Base-by-base conservation (phyloP, 805 yeast species). In the Kodamaea sagamina region DNA sequence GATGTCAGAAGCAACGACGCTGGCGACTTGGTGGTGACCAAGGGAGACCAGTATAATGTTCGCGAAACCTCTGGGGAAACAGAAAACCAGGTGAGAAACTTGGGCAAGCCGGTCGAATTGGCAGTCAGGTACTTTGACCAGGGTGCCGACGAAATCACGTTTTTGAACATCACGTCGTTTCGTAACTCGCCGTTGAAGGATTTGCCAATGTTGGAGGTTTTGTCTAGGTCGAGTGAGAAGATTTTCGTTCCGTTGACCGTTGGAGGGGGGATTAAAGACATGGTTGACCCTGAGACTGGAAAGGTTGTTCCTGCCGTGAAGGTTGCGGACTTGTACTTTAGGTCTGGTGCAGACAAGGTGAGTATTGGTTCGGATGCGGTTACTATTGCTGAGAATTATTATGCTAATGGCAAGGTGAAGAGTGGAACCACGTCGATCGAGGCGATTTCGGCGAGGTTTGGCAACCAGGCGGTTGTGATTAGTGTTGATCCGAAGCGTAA, bases 311-410 rank as follows among this genome's bases (percentile, higher is more conserved):
- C 97, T 5, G 98, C 98, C 0, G 76, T 86, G 26, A 85, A 89
- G 39, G 96, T 93, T 21, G 99, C 99, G 0, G 79, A 87, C 28
- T 69, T 89, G 51, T 93, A 93, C 61, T 93, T 93, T 75, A 77
- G 89, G 48, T 87, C 98, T 0, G 99, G 99, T 48, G 99, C 99
- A 11, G 99, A 93, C 65, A 93, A 93, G 61, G 95, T 93, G 4
- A 87, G 96, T 36, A 93, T 93, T 58, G 99, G 99, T n/a, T 79
- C 95, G 6, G 99, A 93, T 67, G 96, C 99, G 0, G 99, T 93
- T 1, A 63, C 67, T 39, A 95, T 96, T 24, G 98, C 98, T 3
- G 96, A 89, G 60, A 71, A 79, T 28, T 93, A 71, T 63, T 86
- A 85, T 63, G 76, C 72, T 0, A 71, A 71, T 37, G 84, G 83